Conservation (phyloP, 1,284 basidiomycete species). For the Marasmius oreades region DNA sequence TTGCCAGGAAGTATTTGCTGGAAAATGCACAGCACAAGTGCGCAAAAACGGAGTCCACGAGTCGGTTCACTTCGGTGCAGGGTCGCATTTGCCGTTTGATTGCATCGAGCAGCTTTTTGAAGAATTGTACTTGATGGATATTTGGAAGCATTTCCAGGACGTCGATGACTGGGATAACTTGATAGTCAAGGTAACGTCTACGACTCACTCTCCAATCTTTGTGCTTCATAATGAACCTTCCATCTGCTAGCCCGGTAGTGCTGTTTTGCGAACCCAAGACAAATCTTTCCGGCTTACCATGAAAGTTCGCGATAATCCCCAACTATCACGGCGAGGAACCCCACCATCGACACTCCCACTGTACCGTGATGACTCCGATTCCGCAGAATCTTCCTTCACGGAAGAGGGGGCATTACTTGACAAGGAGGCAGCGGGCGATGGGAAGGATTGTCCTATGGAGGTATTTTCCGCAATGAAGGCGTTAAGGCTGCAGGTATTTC, state of each 20-base stretch:
- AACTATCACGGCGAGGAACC: background rate
- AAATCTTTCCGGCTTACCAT: background rate
- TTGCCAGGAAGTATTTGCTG: slow-evolving; percentile 1
- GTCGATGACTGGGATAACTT: background rate
- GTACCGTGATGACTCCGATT: background rate
- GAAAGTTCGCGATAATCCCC: background rate
- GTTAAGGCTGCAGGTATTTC: background rate
- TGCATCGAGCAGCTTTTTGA: slow-evolving; percentile 5
- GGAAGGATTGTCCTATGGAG: background rate
- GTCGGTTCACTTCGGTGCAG: slow-evolving; percentile 1
- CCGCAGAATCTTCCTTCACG: background rate
- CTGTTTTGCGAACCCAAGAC: background rate
- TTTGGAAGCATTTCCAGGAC: background rate
- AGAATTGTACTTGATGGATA: slow-evolving; percentile 1
- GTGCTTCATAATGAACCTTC: background rate
- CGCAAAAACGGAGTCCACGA: background rate
- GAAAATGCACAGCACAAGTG: background rate
- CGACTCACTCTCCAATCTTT: background rate
- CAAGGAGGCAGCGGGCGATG: background rate
- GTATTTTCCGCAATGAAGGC: background rate
- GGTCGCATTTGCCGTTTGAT: slow-evolving; percentile 4
- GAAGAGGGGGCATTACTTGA: background rate
- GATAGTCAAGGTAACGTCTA: background rate
- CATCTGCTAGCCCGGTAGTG: background rate
- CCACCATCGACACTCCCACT: background rate